Base-by-base conservation (phyloP, 192 early-diverging fungal genomes). In the Coemansia guatemalensis region DNA sequence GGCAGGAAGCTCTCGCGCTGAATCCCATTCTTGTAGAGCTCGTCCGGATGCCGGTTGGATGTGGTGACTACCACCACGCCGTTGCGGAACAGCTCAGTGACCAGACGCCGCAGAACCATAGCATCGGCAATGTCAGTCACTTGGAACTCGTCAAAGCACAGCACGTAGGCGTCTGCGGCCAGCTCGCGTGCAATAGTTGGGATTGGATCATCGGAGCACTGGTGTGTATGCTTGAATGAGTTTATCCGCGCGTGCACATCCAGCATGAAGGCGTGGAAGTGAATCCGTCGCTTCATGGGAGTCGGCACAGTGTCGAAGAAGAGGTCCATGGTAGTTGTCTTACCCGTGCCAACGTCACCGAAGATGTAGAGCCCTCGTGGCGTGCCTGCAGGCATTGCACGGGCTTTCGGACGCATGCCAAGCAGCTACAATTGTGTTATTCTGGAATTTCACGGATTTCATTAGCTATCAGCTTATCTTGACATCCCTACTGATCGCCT, bases 71-170 rank as follows among this genome's bases (percentile, higher is more conserved):
- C 68, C 1, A 99, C 90, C 1, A 97, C 90, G 30, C 94, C 94
- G 32, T 87, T 68, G 5, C 83, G 73, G 59, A 96, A 93, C 27
- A 99, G 76, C 69, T 94, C 91, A 1, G 85, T 83, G 60, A 95
- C 86, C 25, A 97, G 76, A 5, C 87, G 86, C 47, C 94, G 82
- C 51, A 96, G 64, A 30, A 96, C 87, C 96, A 96, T 96, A 58
- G 96, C 96, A 71, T 99, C 97, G 4, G 92, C 92, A 62, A 99
- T 97, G 70, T 99, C 94, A 2, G 97, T 99, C 7, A 99, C 97
- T 32, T 83, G 78, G 54, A 99, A 90, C 71, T 99, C 96, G 64
- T 98, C 96, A 81, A 98, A 92, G 69, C 97, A 99, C 6, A 98
- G 75, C 2, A 99, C 85, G 71, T 90, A 87, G 6, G 93, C 88